Base-by-base conservation (phyloP, 306 rosid genomes). In the Ormosia emarginata region DNA sequence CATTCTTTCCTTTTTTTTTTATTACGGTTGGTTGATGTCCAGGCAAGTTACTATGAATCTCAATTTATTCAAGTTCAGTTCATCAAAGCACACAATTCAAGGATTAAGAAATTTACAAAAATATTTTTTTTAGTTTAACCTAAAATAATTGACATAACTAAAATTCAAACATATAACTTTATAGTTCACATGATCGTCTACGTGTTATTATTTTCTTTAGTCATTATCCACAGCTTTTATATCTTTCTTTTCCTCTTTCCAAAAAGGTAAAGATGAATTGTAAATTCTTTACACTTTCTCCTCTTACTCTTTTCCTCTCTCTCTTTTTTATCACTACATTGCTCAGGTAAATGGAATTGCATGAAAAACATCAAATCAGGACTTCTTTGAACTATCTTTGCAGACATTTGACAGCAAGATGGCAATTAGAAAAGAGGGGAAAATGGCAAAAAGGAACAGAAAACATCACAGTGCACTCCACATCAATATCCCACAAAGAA, bases 401-500 rank as follows among this genome's bases (percentile, higher is more conserved):
- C 55, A 32, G 12, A 44, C 80, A 75, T 49, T 41, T 57, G 56
- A 46, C 37, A 58, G 36, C 14, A 30, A 75, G 58, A 32, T 67
- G 73, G 30, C 24, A 36, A 67, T 17, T 40, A 33, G 55, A 50
- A 71, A 10, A 66, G 2, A 50, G 37, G 32, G 71, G 15, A 18
- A 33, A 30, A 58, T 50, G 4, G 11, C 64, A 64, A 30, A 8
- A 6, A 63, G 62, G 43, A 3, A 50, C 3, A 11, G 65, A 41
- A 50, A 64, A 59, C 33, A 69, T 84, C 11, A 30, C 57, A 83
- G 78, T 79, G 88, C 82, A 68, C 78, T 81, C 83, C 91, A 77
- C 87, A 75, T 85, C 90, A 80, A 73, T 57, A 37, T 84, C 85
- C 84, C 85, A 82, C 74, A 53, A 79, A 7, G 18, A 52, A 34